Percentiles rank a stretch among this genome's conserved stretches.
phyloP scores from a whole-genome alignment of 2,329 filamentous ascomycete genomes.

The Colletotrichum costaricense region DNA sequence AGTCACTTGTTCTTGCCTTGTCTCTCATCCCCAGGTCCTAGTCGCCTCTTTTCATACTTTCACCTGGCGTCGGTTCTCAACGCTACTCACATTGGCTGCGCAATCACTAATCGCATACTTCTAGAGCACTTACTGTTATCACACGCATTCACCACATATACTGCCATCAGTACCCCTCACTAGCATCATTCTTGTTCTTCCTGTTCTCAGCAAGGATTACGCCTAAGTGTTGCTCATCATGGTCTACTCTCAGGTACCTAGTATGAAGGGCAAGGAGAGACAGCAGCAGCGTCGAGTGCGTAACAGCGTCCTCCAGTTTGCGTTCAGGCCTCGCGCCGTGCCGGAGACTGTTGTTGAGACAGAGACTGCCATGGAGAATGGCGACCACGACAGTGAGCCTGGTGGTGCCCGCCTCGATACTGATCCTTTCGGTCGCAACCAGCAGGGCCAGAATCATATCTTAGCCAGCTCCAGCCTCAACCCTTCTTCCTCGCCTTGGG shows the following conservation, averaged over 20 bases:
- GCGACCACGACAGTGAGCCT: constrained; percentile 19
- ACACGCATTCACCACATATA: background rate
- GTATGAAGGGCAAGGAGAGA: constrained; percentile 3
- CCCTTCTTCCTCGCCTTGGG: constrained; percentile 30
- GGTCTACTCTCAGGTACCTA: background rate
- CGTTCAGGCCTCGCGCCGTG: background rate
- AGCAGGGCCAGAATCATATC: background rate
- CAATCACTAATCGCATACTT: background rate
- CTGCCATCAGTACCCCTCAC: background rate
- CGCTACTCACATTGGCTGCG: background rate
- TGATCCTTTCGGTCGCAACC: background rate
- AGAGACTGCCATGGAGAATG: constrained; percentile 9
- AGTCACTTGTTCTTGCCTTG: background rate
- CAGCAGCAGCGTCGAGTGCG: constrained; percentile 8
- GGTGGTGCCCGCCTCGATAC: constrained; percentile 25
- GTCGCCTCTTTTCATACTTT: background rate
- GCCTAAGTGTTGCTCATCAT: background rate
- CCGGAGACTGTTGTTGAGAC: constrained; percentile 12
- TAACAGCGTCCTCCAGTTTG: background rate
- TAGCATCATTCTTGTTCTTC: background rate
- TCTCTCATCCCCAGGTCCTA: background rate
- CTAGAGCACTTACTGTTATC: constrained; percentile 8
- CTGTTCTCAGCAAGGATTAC: background rate
- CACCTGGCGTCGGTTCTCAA: background rate
- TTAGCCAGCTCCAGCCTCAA: constrained; percentile 24